Conservation (phyloP, 1,139 yeast species). For the Pichia cactophila region DNA sequence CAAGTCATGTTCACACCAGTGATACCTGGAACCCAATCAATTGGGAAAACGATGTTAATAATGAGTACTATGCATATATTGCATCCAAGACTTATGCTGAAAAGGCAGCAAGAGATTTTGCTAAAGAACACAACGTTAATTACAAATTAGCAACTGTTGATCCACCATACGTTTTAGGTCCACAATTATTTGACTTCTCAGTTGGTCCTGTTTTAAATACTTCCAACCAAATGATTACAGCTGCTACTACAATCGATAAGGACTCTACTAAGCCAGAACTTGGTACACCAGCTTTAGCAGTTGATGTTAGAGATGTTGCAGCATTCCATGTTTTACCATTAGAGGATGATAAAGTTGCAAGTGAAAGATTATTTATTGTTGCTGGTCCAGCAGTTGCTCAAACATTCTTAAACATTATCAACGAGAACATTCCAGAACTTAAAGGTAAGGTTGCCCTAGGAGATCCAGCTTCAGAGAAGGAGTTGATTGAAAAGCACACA, state of each 20-base stretch:
- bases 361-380: constrained; percentile 36
- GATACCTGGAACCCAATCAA: constrained; percentile 35
- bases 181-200: constrained; percentile 33
- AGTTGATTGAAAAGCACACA: constrained; percentile 1
- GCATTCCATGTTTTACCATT: constrained; percentile 34
- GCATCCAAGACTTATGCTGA: constrained; percentile 50
- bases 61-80: constrained; percentile 33
- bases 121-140: constrained; percentile 31
- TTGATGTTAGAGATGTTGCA: constrained; percentile 41
- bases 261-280: constrained; percentile 17
- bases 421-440: constrained; percentile 32
- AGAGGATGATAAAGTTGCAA: constrained; percentile 28
- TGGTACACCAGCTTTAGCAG: constrained; percentile 24
- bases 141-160: constrained; percentile 39
- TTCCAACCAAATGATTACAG: constrained; percentile 32
- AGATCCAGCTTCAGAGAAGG: constrained; percentile 25
- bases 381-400: constrained; percentile 33
- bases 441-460: constrained; percentile 34
- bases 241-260: constrained; percentile 24
- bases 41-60: constrained; percentile 29
- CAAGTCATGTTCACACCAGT: constrained; percentile 24
- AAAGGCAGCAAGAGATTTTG: constrained; percentile 47
- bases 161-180: constrained; percentile 46
- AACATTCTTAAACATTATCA: constrained; percentile 32
- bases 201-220: constrained; percentile 27